Percentiles rank a stretch among this genome's conserved stretches.
phyloP scores from a whole-genome alignment of 169 alveolate genomes.

The Theileria orientalis region DNA sequence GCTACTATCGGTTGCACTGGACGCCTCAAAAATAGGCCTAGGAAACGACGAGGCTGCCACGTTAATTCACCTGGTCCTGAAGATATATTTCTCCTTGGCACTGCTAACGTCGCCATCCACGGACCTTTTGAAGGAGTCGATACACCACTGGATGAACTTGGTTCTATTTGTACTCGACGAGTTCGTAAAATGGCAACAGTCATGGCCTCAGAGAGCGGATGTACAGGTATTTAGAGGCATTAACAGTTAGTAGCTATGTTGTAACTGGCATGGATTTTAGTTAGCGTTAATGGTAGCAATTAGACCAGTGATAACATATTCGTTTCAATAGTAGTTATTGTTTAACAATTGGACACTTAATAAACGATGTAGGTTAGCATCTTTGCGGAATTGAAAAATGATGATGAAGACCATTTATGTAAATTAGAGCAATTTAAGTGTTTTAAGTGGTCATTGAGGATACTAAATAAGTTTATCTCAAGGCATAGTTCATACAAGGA shows the following conservation, averaged over 20 bases:
- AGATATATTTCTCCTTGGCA: conserved; percentile 52
- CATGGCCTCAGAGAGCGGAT: neutral
- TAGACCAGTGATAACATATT: too few relatives aligned
- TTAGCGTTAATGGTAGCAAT: too few relatives aligned
- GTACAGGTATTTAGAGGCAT: neutral
- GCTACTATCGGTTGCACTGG: conserved; percentile 54
- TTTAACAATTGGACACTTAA: conserved; percentile 5
- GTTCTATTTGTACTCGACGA: conserved; percentile 19
- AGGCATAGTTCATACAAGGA: conserved; percentile 25
- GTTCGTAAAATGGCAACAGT: conserved; percentile 2
- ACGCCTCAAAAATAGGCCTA: conserved; percentile 60
- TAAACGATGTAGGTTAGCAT: conserved; percentile 22
- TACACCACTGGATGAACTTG: conserved; percentile 58
- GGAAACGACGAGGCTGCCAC: conserved; percentile 59
- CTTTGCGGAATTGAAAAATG: conserved; percentile 47
- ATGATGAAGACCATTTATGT: conserved; percentile 29
- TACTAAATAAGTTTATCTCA: conserved; percentile 52
- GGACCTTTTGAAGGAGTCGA: conserved; percentile 19
- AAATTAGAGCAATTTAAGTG: conserved; percentile 51
- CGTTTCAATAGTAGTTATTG: neutral
- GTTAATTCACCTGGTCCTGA: conserved; percentile 51
- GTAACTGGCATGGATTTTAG: too few relatives aligned
- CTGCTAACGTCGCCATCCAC: conserved; percentile 57
- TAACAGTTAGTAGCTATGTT: conserved; percentile 13
- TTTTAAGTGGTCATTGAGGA: conserved; percentile 58